Base-by-base conservation (phyloP, 192 early-diverging fungal genomes). In the Coemansia guatemalensis region DNA sequence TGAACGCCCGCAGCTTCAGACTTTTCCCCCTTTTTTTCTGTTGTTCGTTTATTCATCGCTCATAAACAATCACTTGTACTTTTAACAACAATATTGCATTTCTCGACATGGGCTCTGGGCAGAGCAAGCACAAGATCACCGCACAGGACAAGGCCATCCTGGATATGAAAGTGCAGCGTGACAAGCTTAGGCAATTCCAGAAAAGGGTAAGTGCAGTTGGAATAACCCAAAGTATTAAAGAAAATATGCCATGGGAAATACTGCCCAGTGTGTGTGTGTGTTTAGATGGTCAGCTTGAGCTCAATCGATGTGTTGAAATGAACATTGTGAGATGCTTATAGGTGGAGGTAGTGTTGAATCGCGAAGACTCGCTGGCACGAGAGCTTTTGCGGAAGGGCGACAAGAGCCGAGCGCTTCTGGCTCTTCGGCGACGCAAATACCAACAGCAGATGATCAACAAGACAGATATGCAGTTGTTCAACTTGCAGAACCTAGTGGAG, bases 361-460 rank as follows among this genome's bases (percentile, higher is more conserved):
- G 86, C 64, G 95, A 96, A 76, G 73, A 90, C 22, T 80, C 78
- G 47, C 68, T 92, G 35, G 97, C 97, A 17, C 92, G 92, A 63
- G 68, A 85, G 35, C 86, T 90, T 64, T 74, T 95, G 11, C 78
- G 64, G 5, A 82, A 85, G 56, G 88, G 89, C 8, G 89, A 98
- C 73, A 93, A 93, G 58, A 75, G 79, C 41, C 84, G 88, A 8
- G 97, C 97, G 5, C 72, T 95, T 57, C 63, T 99, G 30, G 94
- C 97, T 2, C 84, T 99, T 14, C 90, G 91, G 69, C 94, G 95
- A 84, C 96, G 95, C 74, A 97, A 97, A 71, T 97, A 95, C 71
- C 95, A 97, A 75, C 90, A 97, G 74, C 85, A 87, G 60, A 82
- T 96, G 63, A 80, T 97, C 22, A 75, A 83, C 49, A 89, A 93